These are phyloP conservation scores for Cladosporium velox DNA, from an alignment of 2,329 filamentous ascomycete species.

Conservation along the genomic window DNA sequence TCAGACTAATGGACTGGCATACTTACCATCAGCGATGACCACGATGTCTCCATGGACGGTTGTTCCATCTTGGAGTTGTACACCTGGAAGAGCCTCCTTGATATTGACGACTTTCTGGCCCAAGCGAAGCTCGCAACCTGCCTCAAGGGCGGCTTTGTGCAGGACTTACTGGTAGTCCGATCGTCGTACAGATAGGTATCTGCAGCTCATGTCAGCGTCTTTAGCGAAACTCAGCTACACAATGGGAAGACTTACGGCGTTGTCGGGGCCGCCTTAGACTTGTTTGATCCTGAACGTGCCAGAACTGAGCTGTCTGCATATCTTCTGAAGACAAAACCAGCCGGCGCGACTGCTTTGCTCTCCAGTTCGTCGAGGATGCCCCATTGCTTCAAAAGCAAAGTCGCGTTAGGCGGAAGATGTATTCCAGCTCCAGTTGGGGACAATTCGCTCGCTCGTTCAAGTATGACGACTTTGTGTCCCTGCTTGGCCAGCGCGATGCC, in stretches of 20 bases:
- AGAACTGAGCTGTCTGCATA: slow-evolving; percentile 10
- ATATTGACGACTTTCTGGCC: background rate
- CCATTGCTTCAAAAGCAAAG: slow-evolving; percentile 22
- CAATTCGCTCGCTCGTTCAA: slow-evolving; percentile 2
- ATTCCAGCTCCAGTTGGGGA: slow-evolving; percentile 23
- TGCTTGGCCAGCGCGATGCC: slow-evolving; percentile 29
- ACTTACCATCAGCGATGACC: slow-evolving; percentile 10
- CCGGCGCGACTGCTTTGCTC: background rate
- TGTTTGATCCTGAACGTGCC: background rate
- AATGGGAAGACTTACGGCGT: background rate
- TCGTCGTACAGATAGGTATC: slow-evolving; percentile 7
- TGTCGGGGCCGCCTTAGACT: background rate
- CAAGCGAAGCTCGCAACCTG: slow-evolving; percentile 12
- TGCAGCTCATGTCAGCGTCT: background rate
- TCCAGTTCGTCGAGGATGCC: slow-evolving; percentile 19
- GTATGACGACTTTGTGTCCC: slow-evolving; percentile 13
- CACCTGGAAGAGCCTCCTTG: background rate
- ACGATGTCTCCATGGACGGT: slow-evolving; percentile 7
- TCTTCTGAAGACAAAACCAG: slow-evolving; percentile 12
- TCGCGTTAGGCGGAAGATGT: slow-evolving; percentile 22
- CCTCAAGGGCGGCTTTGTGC: background rate
- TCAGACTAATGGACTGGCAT: background rate
- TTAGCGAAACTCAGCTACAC: background rate
- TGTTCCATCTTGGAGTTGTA: background rate
- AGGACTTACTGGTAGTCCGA: slow-evolving; percentile 12